Evolutionary conservation across 768 basidiomycete genomes (phyloP), one percentile per base, ranked within the genome.

Genomic region (Mycena floridula): DNA sequence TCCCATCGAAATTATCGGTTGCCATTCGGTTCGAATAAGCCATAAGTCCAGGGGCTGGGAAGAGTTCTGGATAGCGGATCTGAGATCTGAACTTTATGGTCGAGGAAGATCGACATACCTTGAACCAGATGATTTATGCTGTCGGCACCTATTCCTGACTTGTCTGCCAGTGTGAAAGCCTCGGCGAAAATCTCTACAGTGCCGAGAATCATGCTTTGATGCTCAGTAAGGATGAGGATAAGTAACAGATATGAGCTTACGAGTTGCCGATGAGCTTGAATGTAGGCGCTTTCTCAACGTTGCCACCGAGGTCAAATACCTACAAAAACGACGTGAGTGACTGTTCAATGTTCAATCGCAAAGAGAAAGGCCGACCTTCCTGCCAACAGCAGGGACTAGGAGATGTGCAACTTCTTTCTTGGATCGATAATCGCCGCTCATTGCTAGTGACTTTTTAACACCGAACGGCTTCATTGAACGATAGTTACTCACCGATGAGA

Each of bases 251-350:
- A n/a, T n/a, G n/a, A n/a, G n/a, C n/a, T n/a, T n/a, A n/a, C n/a
- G 84, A 80, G 54, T 91, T 92, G 15, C 85, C 89, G 39, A 90
- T 77, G 7, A 92, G 67, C 61, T 92, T 92, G 65, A 82, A 75
- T 7, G 77, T 80, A 4, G 78, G 74, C 12, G 83, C 83, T 64
- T 88, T 85, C 65, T 92, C 88, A 25, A 93, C 71, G 59, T 94
- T 90, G 21, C 77, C 82, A 21, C 92, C 92, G 9, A 95, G 72
- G 59, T 94, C 92, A 18, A 83, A n/a, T n/a, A n/a, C n/a, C n/a
- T n/a, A n/a, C n/a, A n/a, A n/a, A n/a, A n/a, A n/a, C n/a, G n/a
- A n/a, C n/a, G n/a, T n/a, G n/a, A n/a, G n/a, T n/a, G n/a, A n/a
- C n/a, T n/a, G n/a, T n/a, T n/a, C n/a, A n/a, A n/a, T n/a, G n/a